Conservation (phyloP, 2,329 filamentous ascomycete genomes). For the Fusarium chaquense region DNA sequence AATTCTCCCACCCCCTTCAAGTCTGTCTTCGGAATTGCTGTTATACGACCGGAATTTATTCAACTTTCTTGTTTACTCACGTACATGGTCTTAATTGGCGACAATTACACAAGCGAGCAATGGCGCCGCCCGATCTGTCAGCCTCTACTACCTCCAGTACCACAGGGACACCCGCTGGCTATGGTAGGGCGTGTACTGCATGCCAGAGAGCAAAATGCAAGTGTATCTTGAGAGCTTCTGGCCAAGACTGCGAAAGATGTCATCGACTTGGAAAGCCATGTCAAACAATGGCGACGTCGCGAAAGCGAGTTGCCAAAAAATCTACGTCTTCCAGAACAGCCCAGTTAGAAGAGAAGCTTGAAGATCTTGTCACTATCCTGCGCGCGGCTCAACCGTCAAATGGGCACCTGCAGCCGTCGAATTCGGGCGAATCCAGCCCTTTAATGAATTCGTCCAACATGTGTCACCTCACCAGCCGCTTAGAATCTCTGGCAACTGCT, state of each 20-base stretch:
- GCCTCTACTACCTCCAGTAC: constrained; percentile 15
- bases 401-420: constrained; percentile 30
- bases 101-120: constrained; percentile 20
- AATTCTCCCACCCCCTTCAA: constrained; percentile 8
- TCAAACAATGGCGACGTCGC: constrained; percentile 57
- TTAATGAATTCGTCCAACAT: constrained; percentile 26
- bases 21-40: constrained; percentile 20
- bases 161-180: constrained; percentile 53
- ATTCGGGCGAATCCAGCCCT: constrained; percentile 12
- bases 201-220: constrained; percentile 63
- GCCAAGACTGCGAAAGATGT: constrained; percentile 55
- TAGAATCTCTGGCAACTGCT: constrained; percentile 55
- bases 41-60: constrained; percentile 37
- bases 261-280: constrained; percentile 62
- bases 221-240: constrained; percentile 57
- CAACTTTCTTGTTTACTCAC: constrained; percentile 5
- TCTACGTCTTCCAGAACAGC: constrained; percentile 55
- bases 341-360: constrained; percentile 63
- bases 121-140: constrained; percentile 41
- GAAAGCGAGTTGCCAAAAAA: constrained; percentile 54
- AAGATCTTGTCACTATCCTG: constrained; percentile 62
- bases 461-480: constrained; percentile 46
- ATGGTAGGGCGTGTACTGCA: constrained; percentile 60
- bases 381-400: constrained; percentile 48
- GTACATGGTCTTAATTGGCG: not conserved